Evolutionary conservation across 2,329 filamentous ascomycete genomes (phyloP).

Genomic region (Gaeumannomyces tritici): DNA sequence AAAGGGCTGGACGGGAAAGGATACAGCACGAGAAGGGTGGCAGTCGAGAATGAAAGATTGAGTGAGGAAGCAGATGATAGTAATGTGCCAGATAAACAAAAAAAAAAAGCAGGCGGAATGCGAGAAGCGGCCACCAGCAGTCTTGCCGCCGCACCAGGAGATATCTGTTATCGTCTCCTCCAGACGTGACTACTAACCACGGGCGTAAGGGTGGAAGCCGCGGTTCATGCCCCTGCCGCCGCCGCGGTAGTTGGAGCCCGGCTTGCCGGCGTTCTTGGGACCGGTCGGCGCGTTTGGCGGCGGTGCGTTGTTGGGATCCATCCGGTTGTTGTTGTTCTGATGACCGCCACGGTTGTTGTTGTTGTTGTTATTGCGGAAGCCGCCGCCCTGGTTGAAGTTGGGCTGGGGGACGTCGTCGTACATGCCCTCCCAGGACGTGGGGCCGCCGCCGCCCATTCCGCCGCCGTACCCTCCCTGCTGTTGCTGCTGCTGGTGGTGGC

Average conservation of each 20-base stretch:
- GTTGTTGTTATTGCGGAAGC: slow-evolving; percentile 17
- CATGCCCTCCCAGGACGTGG: slow-evolving; percentile 96
- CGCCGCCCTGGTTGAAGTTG: slow-evolving; percentile 39
- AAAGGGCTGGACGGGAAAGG: not conserved
- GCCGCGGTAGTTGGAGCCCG: slow-evolving; percentile 87
- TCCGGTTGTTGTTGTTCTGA: slow-evolving; percentile 16
- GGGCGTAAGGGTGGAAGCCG: slow-evolving; percentile 69
- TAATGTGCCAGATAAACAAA: not conserved
- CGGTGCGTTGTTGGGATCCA: slow-evolving; percentile 47
- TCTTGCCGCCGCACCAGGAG: no score
- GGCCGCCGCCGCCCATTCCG: slow-evolving; percentile 40
- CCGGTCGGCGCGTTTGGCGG: slow-evolving; percentile 86
- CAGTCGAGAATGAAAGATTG: not conserved
- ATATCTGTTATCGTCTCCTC: no score
- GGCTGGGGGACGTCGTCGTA: slow-evolving; percentile 92
- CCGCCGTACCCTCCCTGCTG: slow-evolving; percentile 23
- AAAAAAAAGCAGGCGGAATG: not conserved
- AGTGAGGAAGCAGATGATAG: not conserved
- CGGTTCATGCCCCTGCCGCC: slow-evolving; percentile 68
- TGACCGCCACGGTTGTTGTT: slow-evolving; percentile 18
- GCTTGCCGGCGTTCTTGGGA: slow-evolving; percentile 87
- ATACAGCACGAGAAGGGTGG: not conserved
- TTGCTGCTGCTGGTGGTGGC: slow-evolving; percentile 15
- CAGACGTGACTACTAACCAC: slow-evolving; percentile 11
- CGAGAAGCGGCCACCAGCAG: not conserved